Base-by-base conservation (phyloP, 2,329 filamentous ascomycete species). In the Stemphylium lycopersici region DNA sequence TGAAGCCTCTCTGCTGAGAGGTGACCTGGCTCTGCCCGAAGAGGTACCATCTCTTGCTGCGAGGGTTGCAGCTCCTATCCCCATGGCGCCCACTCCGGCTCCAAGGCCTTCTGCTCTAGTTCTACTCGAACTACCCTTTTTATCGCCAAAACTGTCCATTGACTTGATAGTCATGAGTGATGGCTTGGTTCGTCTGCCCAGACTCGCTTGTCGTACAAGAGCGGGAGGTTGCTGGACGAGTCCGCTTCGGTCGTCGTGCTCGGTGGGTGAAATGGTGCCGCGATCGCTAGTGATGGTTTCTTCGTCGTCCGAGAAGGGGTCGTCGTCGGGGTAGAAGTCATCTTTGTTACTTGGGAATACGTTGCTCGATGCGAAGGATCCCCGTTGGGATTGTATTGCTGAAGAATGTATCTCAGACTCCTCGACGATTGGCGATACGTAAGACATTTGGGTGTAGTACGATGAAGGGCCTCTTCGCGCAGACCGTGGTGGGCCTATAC, bases 351-450 rank as follows among this genome's bases (percentile, higher is more conserved):
- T 73, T 0, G 80, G 79, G 34, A 81, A 80, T 0, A 78, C 79
- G 55, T 78, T 80, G 58, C 79, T 81, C 20, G 79, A 81, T 15
- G 79, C 78, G 52, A 76, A 80, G 1, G 79, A 81, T 11, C 72
- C 75, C 47, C 72, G 73, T 31, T 72, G 71, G 11, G 76, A 77
- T 37, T 68, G 68, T 29, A 75, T 69, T n/a, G 70, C 76, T 45
- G 79, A 73, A 3, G 77, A 76, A 46, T 80, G 69, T 31, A 73
- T 74, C 49, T 81, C 79, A 5, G 76, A 73, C 58, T 82, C 80
- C 66, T 82, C 80, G 3, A 70, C 75, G 44, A 82, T 82, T 2
- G 80, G 79, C 29, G 79, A 77, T 22, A 82, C 80, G 22, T 77
- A 78, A 0, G 76, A 78, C 48, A 76, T 68, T 55, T 80, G 78